phyloP scores from a whole-genome alignment of 768 basidiomycete species.

The Boletellus ananiceps region DNA sequence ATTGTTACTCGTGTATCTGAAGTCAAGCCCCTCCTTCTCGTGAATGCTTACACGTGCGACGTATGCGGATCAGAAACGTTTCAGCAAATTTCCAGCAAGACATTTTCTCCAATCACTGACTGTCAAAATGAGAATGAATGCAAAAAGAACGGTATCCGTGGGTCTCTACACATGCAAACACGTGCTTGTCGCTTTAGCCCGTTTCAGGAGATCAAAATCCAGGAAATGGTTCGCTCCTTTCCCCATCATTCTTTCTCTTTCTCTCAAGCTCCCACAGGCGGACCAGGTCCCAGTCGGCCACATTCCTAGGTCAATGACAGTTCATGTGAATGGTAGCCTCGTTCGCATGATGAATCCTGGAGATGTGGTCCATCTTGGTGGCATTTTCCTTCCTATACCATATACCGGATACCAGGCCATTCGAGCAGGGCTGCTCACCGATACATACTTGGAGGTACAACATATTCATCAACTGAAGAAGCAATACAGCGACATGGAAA shows the following conservation, averaged over 20 bases:
- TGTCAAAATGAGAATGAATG: conserved; percentile 87
- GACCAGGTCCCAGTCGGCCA: conserved; percentile 99
- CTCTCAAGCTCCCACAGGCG: conserved; percentile 47
- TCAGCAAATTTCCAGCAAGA: conserved; percentile 91
- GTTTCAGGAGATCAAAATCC: conserved; percentile 98
- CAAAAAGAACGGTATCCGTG: conserved; percentile 79
- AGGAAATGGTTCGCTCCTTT: conserved; percentile 77
- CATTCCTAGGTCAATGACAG: conserved; percentile 96
- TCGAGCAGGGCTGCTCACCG: conserved; percentile 92
- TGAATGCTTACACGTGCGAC: conserved; percentile 98
- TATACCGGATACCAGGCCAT: conserved; percentile 98
- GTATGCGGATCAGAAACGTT: conserved; percentile 98
- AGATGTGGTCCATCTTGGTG: conserved; percentile 92
- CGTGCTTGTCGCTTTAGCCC: conserved; percentile 95
- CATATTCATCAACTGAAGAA: conserved; percentile 94
- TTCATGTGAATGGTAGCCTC: conserved; percentile 88
- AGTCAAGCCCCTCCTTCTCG: conserved; percentile 94
- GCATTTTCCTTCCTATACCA: conserved; percentile 94
- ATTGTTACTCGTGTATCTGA: conserved; percentile 98
- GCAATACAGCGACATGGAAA: conserved; percentile 92
- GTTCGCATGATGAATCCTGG: conserved; percentile 93
- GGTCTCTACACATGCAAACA: conserved; percentile 96
- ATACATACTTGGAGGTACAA: conserved; percentile 93
- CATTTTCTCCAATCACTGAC: conserved; percentile 83
- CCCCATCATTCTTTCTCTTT: background rate